phyloP scores from a whole-genome alignment of 139 green algal genomes.

The Marvania coccoides region DNA sequence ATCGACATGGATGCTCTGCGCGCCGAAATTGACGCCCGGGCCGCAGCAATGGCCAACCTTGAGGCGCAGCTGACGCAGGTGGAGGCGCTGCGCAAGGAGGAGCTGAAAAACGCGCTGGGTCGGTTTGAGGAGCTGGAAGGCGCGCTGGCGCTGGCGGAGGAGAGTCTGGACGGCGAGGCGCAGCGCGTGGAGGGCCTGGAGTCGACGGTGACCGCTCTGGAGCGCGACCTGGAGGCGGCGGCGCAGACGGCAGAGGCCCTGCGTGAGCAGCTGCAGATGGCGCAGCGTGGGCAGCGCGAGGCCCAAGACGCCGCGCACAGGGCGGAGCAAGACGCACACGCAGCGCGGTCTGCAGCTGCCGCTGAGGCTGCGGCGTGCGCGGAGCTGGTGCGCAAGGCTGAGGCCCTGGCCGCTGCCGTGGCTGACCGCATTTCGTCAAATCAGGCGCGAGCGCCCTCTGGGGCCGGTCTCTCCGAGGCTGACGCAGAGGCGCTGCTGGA shows the following conservation, averaged over 20 bases:
- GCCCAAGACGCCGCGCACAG: background rate
- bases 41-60: constrained; percentile 8
- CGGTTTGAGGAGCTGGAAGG: constrained; percentile 17
- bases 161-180: background rate
- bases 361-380: background rate
- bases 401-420: background rate
- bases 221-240: background rate
- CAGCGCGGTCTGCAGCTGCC: background rate
- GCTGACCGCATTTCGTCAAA: background rate
- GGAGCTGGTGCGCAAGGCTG: background rate
- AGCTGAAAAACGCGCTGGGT: background rate
- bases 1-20: constrained; percentile 3
- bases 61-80: constrained; percentile 2
- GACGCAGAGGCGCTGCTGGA: constrained; percentile 18
- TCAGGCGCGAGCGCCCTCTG: background rate
- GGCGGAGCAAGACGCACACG: background rate
- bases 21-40: background rate
- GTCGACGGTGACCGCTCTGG: background rate
- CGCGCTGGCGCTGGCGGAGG: constrained; percentile 11
- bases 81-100: constrained; percentile 8
- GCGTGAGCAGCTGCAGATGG: background rate
- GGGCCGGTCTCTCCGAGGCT: background rate
- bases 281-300: background rate
- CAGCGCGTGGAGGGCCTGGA: background rate
- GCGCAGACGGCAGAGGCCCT: background rate